These are phyloP conservation scores for Kluyveromyces siamensis DNA, from an alignment of 805 yeast species.

Conservation along the genomic window DNA sequence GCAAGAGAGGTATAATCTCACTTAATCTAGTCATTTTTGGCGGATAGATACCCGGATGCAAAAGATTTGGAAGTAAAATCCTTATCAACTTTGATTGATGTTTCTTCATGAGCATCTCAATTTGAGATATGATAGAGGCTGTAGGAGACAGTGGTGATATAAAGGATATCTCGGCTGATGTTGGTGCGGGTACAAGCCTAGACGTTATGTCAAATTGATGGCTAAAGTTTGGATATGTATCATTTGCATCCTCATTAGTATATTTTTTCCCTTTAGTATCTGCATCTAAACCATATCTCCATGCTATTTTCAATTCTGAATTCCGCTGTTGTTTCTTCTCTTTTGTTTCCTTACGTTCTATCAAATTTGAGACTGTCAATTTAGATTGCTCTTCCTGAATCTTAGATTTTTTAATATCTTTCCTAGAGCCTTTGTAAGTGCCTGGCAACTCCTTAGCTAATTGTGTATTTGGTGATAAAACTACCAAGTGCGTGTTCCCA, in stretches of 20 bases:
- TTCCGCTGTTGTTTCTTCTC: constrained; percentile 9
- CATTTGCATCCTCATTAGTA: constrained; percentile 15
- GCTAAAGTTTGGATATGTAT: constrained; percentile 43
- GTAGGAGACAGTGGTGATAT: constrained; percentile 33
- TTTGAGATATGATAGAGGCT: constrained; percentile 30
- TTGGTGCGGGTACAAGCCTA: constrained; percentile 57
- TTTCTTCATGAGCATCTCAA: constrained; percentile 36
- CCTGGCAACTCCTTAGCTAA: constrained; percentile 77
- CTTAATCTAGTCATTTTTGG: constrained; percentile 39
- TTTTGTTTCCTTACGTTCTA: constrained; percentile 25
- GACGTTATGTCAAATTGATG: constrained; percentile 73
- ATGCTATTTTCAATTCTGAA: constrained; percentile 73
- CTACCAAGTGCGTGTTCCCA: constrained; percentile 50
- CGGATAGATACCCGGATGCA: constrained; percentile 69
- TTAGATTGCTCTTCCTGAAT: constrained; percentile 50
- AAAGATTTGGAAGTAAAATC: constrained; percentile 62
- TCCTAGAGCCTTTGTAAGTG: constrained; percentile 56
- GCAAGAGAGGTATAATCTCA: constrained; percentile 51
- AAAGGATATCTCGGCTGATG: constrained; percentile 48
- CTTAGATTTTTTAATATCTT: constrained; percentile 53
- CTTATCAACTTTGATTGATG: constrained; percentile 46
- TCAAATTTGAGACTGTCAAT: constrained; percentile 58
- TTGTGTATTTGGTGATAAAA: constrained; percentile 45
- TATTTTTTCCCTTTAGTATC: constrained; percentile 18
- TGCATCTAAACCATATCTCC: constrained; percentile 71